These are phyloP conservation scores for Trichoderma gamsii DNA, from an alignment of 495 filamentous ascomycete genomes.

Conservation along the genomic window DNA sequence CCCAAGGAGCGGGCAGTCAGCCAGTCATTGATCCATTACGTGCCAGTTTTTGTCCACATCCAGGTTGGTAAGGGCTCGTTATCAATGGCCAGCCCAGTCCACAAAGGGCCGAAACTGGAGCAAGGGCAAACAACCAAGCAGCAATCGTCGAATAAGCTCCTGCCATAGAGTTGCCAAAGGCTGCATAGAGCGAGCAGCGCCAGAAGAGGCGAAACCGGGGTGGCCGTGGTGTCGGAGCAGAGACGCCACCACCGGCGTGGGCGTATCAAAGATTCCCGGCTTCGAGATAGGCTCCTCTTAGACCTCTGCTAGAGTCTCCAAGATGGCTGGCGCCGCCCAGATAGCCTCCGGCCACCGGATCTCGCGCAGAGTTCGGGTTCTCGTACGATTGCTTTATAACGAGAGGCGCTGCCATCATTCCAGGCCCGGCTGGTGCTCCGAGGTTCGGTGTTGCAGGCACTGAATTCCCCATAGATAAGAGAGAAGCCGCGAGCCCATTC, in stretches of 20 bases:
- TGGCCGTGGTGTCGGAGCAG: background rate
- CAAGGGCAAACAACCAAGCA: background rate
- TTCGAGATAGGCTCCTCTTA: background rate
- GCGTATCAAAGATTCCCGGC: background rate
- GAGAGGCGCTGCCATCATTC: too few relatives aligned
- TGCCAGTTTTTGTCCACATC: background rate
- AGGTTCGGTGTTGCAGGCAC: background rate
- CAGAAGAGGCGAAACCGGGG: background rate
- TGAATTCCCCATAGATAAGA: background rate
- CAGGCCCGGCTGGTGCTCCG: background rate
- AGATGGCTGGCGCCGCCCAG: background rate
- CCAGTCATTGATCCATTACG: background rate
- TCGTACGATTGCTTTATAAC: background rate
- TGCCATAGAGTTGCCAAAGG: background rate
- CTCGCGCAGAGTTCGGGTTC: background rate
- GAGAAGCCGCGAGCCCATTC: background rate
- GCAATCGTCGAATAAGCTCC: background rate
- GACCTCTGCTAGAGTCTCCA: background rate
- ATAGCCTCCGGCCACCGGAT: background rate
- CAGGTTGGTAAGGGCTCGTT: background rate
- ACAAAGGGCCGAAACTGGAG: constrained; percentile 9
- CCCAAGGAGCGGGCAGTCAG: background rate
- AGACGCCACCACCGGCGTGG: background rate
- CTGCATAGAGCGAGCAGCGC: background rate
- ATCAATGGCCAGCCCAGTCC: constrained; percentile 1